A percentile compares a stretch with the other conserved stretches of the same genome.
Evolutionary conservation across 371 early-diverging fungal species (phyloP).

Genomic region (Dinochytrium kinnereticum): DNA sequence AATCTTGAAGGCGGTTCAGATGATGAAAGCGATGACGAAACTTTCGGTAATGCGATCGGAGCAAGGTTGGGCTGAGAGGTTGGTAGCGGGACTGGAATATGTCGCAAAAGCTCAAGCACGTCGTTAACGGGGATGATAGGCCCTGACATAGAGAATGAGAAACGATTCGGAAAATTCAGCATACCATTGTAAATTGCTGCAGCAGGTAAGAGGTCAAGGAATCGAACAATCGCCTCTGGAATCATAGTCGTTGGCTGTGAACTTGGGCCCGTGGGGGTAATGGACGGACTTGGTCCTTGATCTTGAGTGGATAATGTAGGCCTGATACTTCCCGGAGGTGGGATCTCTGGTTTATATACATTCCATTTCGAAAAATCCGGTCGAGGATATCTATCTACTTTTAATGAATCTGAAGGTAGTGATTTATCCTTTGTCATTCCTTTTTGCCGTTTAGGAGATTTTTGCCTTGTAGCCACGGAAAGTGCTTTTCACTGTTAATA

Average conservation of each 20-base stretch:
- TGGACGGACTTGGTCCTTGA: neutral
- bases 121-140: slow-evolving; percentile 33
- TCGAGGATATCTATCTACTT: slow-evolving; percentile 74
- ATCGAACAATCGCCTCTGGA: slow-evolving; percentile 28
- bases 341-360: slow-evolving; percentile 62
- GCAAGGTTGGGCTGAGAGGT: slow-evolving; percentile 10
- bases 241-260: slow-evolving; percentile 6
- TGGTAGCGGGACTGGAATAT: slow-evolving; percentile 25
- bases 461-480: too few species aligned
- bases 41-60: neutral
- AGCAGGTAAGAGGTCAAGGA: slow-evolving; percentile 33
- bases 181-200: slow-evolving; percentile 37
- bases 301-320: slow-evolving; percentile 10
- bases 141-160: slow-evolving; percentile 16
- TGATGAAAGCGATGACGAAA: too few species aligned
- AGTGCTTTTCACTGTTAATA: slow-evolving; percentile 39
- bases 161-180: neutral
- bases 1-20: neutral
- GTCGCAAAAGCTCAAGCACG: slow-evolving; percentile 24
- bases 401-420: slow-evolving; percentile 68
- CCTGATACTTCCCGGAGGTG: slow-evolving; percentile 2
- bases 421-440: slow-evolving; percentile 18
- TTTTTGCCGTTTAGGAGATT: too few species aligned
- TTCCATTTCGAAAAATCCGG: slow-evolving; percentile 83
- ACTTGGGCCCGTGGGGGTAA: neutral